Percentiles rank a stretch among this genome's conserved stretches.
Conservation (phyloP, 2,329 filamentous ascomycete genomes). For the Botrytis squamosa region DNA sequence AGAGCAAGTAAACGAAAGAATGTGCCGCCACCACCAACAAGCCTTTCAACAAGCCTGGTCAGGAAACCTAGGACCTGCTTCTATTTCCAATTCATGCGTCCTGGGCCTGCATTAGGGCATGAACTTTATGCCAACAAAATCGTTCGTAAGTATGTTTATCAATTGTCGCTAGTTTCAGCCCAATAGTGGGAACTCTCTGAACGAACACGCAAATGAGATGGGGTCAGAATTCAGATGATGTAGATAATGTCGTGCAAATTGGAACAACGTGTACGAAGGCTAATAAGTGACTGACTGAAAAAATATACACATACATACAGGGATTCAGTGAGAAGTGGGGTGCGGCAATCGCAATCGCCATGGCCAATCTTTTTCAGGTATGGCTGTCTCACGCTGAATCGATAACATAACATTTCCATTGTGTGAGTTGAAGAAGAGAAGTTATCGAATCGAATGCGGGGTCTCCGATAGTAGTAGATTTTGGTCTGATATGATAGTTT, state of each 20-base stretch:
- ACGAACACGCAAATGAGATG: not conserved
- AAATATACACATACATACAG: not conserved
- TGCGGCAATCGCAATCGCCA: not conserved
- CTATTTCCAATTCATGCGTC: not conserved
- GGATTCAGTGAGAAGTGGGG: slow-evolving; percentile 7
- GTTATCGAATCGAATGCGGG: not conserved
- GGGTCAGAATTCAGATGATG: not conserved
- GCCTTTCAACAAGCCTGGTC: not conserved
- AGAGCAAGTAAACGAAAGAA: not conserved
- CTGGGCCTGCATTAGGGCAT: not conserved
- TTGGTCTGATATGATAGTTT: not conserved
- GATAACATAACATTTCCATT: not conserved
- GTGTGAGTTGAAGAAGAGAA: not conserved
- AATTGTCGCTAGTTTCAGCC: not conserved
- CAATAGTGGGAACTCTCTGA: not conserved
- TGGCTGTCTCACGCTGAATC: not conserved
- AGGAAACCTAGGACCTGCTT: not conserved
- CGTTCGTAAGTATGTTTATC: not conserved
- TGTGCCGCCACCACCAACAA: not conserved
- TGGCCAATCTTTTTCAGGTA: not conserved
- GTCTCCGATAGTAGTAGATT: not conserved
- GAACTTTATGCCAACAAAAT: not conserved
- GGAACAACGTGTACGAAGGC: not conserved
- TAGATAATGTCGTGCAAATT: not conserved
- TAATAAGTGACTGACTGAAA: not conserved